Base-by-base conservation (phyloP, 192 early-diverging fungal genomes). In the Gonapodya prolifera region DNA sequence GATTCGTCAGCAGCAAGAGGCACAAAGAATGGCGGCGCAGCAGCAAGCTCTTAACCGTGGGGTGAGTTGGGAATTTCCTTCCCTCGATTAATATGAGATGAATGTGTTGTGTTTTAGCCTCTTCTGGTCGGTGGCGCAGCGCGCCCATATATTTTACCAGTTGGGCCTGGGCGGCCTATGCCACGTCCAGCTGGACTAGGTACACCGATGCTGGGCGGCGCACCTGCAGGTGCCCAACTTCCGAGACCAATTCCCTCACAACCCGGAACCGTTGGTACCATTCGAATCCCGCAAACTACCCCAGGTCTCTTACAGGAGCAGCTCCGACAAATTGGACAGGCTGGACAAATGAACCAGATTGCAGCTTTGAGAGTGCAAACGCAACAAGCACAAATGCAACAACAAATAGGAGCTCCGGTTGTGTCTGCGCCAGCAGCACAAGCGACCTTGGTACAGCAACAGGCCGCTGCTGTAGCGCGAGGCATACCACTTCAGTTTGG, bases 1-100 rank as follows among this genome's bases (percentile, higher is more conserved):
- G 13, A 31, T 79, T n/a, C 81, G 81, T 34, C 75, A 79, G 35
- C 79, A 79, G 2, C 80, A 83, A 35, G 79, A 81, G 70, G 18
- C 71, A 2, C 71, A 73, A 61, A 61, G 45, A 23, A 61, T 61
- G 45, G 45, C 45, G 8, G 45, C 45, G 8, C 8, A 8, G 8
- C 45, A 61, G 45, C 45, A 61, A 61, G 45, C 45, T 8, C 8
- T 61, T 8, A 61, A 61, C 45, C 45, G 45, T 23, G 45, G 8
- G 8, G 45, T 23, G 45, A 23, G 8, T 16, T 16, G 45, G 23
- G 23, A 61, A 8, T 16, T 61, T 23, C 23, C 45, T 61, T 61
- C 8, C 23, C n/a, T n/a, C n/a, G n/a, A n/a, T n/a, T n/a, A n/a
- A n/a, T n/a, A n/a, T n/a, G n/a, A 61, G 23, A 16, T 61, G 8